These are phyloP conservation scores for Exophiala viscosa DNA, from an alignment of 2,329 filamentous ascomycete species.

Conservation along the genomic window DNA sequence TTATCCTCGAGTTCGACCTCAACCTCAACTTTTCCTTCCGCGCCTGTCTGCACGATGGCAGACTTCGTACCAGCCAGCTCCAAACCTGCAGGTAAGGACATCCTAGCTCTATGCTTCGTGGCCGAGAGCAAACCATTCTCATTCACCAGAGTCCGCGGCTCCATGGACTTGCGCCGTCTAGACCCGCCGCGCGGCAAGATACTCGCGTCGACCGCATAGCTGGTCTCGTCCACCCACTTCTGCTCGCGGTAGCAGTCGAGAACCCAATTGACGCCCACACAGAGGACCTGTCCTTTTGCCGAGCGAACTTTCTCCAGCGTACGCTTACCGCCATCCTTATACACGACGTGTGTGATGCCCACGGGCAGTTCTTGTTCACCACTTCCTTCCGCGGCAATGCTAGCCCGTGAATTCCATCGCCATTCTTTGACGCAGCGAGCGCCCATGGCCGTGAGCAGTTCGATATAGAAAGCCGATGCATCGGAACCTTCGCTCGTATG, in stretches of 20 bases:
- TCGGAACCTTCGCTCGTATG: constrained; percentile 77
- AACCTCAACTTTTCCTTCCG: no score
- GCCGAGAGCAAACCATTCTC: constrained; percentile 61
- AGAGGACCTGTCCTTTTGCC: constrained; percentile 70
- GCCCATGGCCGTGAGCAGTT: constrained; percentile 75
- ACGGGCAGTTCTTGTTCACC: constrained; percentile 42
- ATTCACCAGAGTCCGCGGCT: constrained; percentile 67
- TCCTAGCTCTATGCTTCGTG: constrained; percentile 10
- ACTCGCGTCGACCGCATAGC: constrained; percentile 66
- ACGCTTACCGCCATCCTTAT: constrained; percentile 77
- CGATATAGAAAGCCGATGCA: constrained; percentile 75
- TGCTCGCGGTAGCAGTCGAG: constrained; percentile 77
- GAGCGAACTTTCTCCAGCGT: constrained; percentile 78
- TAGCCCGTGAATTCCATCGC: constrained; percentile 65
- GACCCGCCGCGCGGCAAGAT: constrained; percentile 66
- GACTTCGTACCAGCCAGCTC: constrained; percentile 19
- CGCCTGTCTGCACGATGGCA: not conserved
- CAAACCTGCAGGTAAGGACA: constrained; percentile 7
- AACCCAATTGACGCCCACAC: constrained; percentile 84
- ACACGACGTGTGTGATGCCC: constrained; percentile 83
- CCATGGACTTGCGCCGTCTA: constrained; percentile 76
- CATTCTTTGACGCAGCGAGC: constrained; percentile 73
- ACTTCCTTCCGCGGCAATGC: constrained; percentile 27
- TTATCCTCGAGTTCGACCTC: no score
- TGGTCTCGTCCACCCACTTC: constrained; percentile 69